Evolutionary conservation across 2,329 filamentous ascomycete species (phyloP).

Genomic region (Emergomyces pasteurianus): DNA sequence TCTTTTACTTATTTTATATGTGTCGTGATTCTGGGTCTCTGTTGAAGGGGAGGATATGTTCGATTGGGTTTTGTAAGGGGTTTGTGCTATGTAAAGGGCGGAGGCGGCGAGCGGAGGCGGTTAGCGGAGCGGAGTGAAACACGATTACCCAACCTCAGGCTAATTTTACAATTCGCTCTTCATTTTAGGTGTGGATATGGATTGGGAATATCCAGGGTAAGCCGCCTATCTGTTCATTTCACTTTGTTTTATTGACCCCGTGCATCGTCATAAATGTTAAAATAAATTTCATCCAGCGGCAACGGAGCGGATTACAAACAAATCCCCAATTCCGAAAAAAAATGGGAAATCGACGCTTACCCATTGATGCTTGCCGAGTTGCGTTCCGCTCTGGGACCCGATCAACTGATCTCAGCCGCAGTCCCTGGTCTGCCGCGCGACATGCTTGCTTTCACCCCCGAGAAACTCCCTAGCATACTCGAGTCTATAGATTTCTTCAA

Average conservation of each 20-base stretch:
- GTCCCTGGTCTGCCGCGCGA: slow-evolving; percentile 50
- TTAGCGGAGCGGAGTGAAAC: not conserved
- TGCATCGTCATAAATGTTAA: not conserved
- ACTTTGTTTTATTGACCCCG: not conserved
- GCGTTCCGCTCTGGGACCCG: slow-evolving; percentile 41
- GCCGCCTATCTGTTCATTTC: not conserved
- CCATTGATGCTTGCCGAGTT: slow-evolving; percentile 45
- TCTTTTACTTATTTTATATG: slow-evolving; percentile 18
- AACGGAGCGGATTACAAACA: slow-evolving; percentile 54
- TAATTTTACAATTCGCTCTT: not conserved
- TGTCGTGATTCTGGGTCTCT: not conserved
- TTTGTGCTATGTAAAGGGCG: too few relatives aligned
- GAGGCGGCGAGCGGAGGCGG: not conserved
- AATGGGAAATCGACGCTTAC: slow-evolving; percentile 46
- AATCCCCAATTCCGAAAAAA: slow-evolving; percentile 43
- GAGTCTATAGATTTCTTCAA: slow-evolving; percentile 24
- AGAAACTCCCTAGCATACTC: slow-evolving; percentile 43
- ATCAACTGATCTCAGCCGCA: slow-evolving; percentile 49
- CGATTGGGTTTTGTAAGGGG: too few relatives aligned
- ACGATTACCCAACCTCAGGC: not conserved
- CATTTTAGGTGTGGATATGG: slow-evolving; percentile 38
- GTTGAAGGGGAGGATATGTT: not conserved
- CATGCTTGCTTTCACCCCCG: slow-evolving; percentile 49
- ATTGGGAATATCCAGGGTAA: slow-evolving; percentile 43
- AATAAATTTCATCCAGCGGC: slow-evolving; percentile 23